Evolutionary conservation across 441 rosid genomes (phyloP).

Genomic region (Bruguiera hainesii): DNA sequence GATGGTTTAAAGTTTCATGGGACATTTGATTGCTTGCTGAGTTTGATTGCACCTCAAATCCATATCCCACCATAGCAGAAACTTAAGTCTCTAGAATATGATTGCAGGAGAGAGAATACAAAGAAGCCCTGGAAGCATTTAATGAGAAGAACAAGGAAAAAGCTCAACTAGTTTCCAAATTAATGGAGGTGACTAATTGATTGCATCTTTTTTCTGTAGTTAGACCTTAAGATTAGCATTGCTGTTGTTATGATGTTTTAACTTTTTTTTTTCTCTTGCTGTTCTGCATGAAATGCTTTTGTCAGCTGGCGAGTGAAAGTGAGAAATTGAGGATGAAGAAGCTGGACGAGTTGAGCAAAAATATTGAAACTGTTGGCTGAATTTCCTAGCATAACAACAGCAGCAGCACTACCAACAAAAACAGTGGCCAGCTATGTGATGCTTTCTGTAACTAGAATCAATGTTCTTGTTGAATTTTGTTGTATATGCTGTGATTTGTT

Average conservation of each 20-base stretch:
- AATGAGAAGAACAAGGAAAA: constrained; percentile 90
- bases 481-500: constrained; percentile 24
- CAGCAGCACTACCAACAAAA: neutral
- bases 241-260: constrained; percentile 3
- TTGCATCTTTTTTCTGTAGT: neutral
- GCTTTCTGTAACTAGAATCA: constrained; percentile 29
- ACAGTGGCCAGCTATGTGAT: constrained; percentile 10
- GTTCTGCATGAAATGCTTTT: neutral
- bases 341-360: constrained; percentile 86
- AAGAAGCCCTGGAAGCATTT: constrained; percentile 79
- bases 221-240: neutral
- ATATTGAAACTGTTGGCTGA: constrained; percentile 44
- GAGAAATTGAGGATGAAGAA: constrained; percentile 80
- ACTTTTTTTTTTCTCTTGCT: neutral
- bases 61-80: neutral
- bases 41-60: neutral
- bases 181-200: constrained; percentile 64
- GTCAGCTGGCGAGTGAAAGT: constrained; percentile 76
- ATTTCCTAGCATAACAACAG: constrained; percentile 2
- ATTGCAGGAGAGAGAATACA: constrained; percentile 83
- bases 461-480: constrained; percentile 9
- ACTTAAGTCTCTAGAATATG: neutral
- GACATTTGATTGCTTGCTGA: too few relatives aligned
- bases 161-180: constrained; percentile 58
- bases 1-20: too few relatives aligned